These are phyloP conservation scores for Nakazawaea siamensis DNA, from an alignment of 805 yeast genomes.

Conservation along the genomic window DNA sequence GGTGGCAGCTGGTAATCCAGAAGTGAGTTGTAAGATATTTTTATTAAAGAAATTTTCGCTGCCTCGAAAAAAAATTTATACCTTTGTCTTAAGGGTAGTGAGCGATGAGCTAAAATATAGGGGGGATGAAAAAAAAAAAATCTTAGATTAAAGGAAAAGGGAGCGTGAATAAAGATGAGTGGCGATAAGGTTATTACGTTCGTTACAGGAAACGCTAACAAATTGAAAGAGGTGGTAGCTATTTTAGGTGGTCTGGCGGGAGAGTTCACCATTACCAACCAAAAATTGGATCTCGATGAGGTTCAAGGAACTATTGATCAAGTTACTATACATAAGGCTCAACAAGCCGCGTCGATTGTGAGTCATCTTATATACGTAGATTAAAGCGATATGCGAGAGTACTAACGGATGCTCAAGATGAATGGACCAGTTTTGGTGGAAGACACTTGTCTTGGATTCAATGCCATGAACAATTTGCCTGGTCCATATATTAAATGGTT, in stretches of 20 bases:
- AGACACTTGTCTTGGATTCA: constrained; percentile 85
- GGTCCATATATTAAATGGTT: constrained; percentile 95
- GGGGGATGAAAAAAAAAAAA: too few relatives aligned
- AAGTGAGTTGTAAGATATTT: constrained; percentile 21
- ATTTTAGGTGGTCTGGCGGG: constrained; percentile 48
- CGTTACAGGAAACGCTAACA: constrained; percentile 71
- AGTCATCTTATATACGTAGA: too few relatives aligned
- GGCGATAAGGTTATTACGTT: constrained; percentile 19
- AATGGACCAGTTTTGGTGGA: constrained; percentile 87
- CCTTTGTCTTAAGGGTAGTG: too few relatives aligned
- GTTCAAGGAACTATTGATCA: constrained; percentile 82
- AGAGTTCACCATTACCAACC: constrained; percentile 44
- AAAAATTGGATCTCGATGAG: constrained; percentile 77
- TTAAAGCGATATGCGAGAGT: too few relatives aligned
- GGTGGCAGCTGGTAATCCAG: constrained; percentile 32
- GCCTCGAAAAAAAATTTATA: too few relatives aligned
- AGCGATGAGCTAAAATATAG: too few relatives aligned
- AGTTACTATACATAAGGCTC: constrained; percentile 75
- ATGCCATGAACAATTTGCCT: constrained; percentile 74
- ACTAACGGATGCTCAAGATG: constrained; percentile 19
- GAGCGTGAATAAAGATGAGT: too few relatives aligned
- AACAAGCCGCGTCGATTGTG: constrained; percentile 55
- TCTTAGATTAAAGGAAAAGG: too few relatives aligned
- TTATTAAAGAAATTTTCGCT: too few relatives aligned
- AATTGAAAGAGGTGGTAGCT: constrained; percentile 75